Conservation (phyloP, 1,139 yeast genomes). For the Protomyces arabidopsidicola region DNA sequence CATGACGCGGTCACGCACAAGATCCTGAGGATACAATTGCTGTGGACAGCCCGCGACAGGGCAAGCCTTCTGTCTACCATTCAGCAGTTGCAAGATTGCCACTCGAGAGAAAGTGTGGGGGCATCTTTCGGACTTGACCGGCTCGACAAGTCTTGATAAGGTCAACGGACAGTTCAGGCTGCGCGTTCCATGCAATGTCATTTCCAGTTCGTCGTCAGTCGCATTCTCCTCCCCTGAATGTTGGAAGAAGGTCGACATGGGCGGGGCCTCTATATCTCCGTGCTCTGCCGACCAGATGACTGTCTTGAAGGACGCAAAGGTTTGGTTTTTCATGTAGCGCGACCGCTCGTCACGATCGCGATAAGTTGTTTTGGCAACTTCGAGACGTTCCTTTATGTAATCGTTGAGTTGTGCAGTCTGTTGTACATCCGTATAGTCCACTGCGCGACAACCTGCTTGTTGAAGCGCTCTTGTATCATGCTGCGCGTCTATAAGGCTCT, state of each 20-base stretch:
- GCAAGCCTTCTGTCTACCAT: background rate
- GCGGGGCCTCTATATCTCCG: background rate
- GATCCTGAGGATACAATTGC: background rate
- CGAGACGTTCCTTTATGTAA: background rate
- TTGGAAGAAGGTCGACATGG: background rate
- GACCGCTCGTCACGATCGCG: background rate
- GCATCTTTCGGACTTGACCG: background rate
- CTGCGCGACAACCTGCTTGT: background rate
- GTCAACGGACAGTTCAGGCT: background rate
- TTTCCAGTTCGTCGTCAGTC: background rate
- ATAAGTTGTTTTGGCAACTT: background rate
- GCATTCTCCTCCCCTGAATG: background rate
- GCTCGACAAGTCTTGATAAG: background rate
- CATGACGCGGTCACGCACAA: background rate
- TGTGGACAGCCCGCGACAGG: background rate
- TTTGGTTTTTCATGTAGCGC: background rate
- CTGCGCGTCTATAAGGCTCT: background rate
- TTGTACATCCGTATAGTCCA: background rate
- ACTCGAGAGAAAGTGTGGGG: background rate
- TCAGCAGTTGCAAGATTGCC: background rate
- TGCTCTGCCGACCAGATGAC: background rate
- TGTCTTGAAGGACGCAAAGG: background rate
- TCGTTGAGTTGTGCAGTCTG: background rate
- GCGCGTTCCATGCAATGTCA: background rate
- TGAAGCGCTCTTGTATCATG: background rate